Evolutionary conservation across 768 basidiomycete genomes (phyloP).

Genomic region (Naematelia encephala): DNA sequence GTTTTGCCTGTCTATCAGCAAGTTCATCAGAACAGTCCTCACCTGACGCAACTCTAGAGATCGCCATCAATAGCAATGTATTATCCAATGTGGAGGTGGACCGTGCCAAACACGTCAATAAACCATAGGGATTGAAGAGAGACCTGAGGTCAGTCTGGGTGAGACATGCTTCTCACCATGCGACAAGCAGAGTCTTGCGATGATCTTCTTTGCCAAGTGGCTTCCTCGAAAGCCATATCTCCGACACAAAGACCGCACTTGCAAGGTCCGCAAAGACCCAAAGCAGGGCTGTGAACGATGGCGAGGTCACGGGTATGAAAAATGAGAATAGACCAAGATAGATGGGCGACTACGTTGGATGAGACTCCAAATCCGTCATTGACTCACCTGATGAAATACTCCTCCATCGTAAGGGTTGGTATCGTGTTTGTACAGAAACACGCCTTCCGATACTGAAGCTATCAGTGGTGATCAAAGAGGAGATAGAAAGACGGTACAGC

Average conservation of each 20-base stretch:
- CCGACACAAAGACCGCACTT: constrained; percentile 66
- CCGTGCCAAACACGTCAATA: constrained; percentile 72
- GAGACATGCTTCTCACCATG: constrained; percentile 58
- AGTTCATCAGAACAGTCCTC: constrained; percentile 16
- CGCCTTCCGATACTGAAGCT: constrained; percentile 75
- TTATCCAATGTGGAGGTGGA: constrained; percentile 85
- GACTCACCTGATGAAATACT: constrained; percentile 74
- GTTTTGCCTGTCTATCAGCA: constrained; percentile 56
- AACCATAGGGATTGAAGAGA: constrained; percentile 82
- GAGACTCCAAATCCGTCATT: neutral
- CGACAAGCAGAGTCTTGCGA: constrained; percentile 64
- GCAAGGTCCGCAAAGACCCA: constrained; percentile 70
- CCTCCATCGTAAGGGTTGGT: constrained; percentile 85
- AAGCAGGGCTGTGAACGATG: constrained; percentile 56
- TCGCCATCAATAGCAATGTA: constrained; percentile 61
- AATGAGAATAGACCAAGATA: constrained; percentile 72
- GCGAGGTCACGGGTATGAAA: constrained; percentile 59
- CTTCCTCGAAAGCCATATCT: constrained; percentile 61
- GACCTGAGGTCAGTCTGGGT: constrained; percentile 57
- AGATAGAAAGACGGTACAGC: constrained; percentile 57
- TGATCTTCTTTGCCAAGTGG: constrained; percentile 59
- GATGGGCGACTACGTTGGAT: constrained; percentile 66
- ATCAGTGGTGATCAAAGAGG: constrained; percentile 9
- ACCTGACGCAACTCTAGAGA: constrained; percentile 73
- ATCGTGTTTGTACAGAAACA: constrained; percentile 73